A percentile compares a stretch with the other conserved stretches of the same genome.
Evolutionary conservation across 2,329 filamentous ascomycete genomes (phyloP).

Genomic region (Meredithiella fracta): DNA sequence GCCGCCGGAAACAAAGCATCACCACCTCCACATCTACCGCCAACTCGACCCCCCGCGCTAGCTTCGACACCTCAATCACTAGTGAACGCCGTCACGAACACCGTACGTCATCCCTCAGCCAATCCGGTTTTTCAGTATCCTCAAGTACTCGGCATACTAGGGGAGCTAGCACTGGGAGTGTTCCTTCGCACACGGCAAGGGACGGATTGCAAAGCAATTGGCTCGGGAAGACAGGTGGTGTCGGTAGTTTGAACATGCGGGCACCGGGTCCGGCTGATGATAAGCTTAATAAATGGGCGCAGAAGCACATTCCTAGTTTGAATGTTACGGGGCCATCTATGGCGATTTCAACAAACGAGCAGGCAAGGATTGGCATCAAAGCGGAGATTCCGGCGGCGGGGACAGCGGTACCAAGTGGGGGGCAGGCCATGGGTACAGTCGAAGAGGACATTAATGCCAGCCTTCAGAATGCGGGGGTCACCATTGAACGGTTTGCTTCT

Average conservation of each 20-base stretch:
- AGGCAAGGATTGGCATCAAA: slow-evolving; percentile 30
- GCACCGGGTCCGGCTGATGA: slow-evolving; percentile 72
- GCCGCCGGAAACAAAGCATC: slow-evolving; percentile 69
- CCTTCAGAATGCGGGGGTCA: slow-evolving; percentile 27
- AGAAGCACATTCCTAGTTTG: slow-evolving; percentile 65
- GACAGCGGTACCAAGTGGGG: background rate
- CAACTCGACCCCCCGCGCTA: slow-evolving; percentile 49
- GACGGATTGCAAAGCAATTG: slow-evolving; percentile 33
- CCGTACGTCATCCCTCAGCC: background rate
- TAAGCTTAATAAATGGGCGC: slow-evolving; percentile 67
- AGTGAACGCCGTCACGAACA: background rate
- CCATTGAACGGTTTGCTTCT: slow-evolving; percentile 69
- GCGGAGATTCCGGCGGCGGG: slow-evolving; percentile 24
- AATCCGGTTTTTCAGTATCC: background rate
- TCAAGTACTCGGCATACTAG: background rate
- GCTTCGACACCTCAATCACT: slow-evolving; percentile 38
- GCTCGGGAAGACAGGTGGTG: slow-evolving; percentile 72
- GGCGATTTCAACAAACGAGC: slow-evolving; percentile 44
- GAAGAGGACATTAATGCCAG: background rate
- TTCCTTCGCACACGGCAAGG: background rate
- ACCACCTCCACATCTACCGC: slow-evolving; percentile 40
- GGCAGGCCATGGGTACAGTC: slow-evolving; percentile 13
- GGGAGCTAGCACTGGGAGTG: slow-evolving; percentile 1
- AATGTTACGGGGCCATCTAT: slow-evolving; percentile 54
- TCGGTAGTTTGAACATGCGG: slow-evolving; percentile 63